These are phyloP conservation scores for Chalciporus sphaerocephalus DNA, from an alignment of 768 basidiomycete species.

Conservation along the genomic window DNA sequence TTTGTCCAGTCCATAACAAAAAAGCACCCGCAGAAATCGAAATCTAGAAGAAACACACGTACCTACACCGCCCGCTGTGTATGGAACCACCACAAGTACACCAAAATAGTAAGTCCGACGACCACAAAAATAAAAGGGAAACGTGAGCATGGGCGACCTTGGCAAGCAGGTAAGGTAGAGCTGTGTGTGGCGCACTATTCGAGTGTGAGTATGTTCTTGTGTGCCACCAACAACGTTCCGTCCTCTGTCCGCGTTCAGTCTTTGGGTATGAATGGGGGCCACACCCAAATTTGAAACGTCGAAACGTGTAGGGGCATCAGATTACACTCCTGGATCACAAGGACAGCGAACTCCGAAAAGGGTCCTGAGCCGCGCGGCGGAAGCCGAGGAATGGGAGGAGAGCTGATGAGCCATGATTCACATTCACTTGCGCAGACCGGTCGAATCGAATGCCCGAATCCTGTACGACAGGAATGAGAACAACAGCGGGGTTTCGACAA, in stretches of 20 bases:
- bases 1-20: not conserved
- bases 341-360: slow-evolving; percentile 3
- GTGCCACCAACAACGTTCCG: not conserved
- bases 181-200: not conserved
- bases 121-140: no score
- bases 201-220: not conserved
- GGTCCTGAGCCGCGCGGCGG: not conserved
- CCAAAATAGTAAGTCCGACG: not conserved
- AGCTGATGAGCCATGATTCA: not conserved
- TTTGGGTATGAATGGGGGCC: not conserved
- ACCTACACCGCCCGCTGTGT: not conserved
- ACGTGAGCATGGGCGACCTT: no score
- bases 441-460: not conserved
- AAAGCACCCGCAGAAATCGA: not conserved
- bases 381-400: not conserved
- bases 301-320: not conserved
- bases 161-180: not conserved
- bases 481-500: not conserved
- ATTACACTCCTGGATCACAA: not conserved
- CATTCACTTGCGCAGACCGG: not conserved
- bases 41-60: slow-evolving; percentile 13
- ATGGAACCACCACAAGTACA: not conserved
- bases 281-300: not conserved
- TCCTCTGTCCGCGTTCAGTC: not conserved
- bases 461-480: not conserved